phyloP scores from a whole-genome alignment of 768 basidiomycete species.

The Macrolepiota albuminosa region DNA sequence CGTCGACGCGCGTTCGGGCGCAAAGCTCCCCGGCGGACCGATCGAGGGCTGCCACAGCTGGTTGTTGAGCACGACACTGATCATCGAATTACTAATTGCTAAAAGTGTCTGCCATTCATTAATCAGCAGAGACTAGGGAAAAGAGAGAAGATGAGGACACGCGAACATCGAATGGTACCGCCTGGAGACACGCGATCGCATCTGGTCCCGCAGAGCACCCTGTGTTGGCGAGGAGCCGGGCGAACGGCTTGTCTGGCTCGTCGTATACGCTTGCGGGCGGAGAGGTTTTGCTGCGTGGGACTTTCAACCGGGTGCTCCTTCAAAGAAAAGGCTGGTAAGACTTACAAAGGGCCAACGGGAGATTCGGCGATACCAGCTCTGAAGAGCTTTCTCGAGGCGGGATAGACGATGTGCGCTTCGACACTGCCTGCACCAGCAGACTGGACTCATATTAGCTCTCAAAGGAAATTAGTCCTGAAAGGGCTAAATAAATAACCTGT shows the following conservation, averaged over 20 bases:
- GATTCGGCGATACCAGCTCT: constrained; percentile 53
- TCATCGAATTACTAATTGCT: constrained; percentile 43
- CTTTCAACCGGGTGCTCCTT: background rate
- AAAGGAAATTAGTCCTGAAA: background rate
- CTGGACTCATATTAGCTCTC: constrained; percentile 4
- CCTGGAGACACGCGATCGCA: constrained; percentile 38
- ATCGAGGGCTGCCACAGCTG: constrained; percentile 58
- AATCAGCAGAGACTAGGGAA: background rate
- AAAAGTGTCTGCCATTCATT: constrained; percentile 34
- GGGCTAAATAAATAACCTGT: constrained; percentile 2
- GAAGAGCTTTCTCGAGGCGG: constrained; percentile 34
- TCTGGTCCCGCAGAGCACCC: constrained; percentile 46
- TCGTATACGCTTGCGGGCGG: constrained; percentile 42
- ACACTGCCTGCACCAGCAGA: constrained; percentile 51
- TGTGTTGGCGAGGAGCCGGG: constrained; percentile 38
- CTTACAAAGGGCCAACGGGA: constrained; percentile 50
- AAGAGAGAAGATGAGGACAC: background rate
- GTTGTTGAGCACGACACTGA: constrained; percentile 35
- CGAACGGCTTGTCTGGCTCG: constrained; percentile 45
- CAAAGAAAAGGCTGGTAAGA: background rate
- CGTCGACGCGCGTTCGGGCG: constrained; percentile 39
- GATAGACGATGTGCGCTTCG: constrained; percentile 42
- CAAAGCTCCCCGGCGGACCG: constrained; percentile 46
- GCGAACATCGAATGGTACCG: constrained; percentile 39
- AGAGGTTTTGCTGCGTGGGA: constrained; percentile 42